Conservation (phyloP, 2,329 filamentous ascomycete species). For the Fusarium chaquense region DNA sequence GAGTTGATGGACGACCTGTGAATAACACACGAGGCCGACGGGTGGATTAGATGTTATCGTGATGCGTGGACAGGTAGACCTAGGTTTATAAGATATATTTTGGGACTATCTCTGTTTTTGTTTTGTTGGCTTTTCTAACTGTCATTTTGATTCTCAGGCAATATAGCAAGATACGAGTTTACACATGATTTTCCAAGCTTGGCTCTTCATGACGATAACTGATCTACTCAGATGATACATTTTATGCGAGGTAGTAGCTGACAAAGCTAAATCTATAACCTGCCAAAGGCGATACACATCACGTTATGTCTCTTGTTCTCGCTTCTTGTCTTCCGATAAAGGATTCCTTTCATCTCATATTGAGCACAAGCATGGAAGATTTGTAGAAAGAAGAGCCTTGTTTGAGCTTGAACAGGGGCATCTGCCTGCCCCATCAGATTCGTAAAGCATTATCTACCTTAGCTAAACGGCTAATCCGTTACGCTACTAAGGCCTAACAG, state of each 20-base stretch:
- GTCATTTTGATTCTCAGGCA: background rate
- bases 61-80: background rate
- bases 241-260: background rate
- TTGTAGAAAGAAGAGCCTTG: background rate
- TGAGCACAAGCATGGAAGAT: background rate
- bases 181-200: background rate
- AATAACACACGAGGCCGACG: conserved; percentile 64
- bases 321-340: background rate
- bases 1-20: conserved; percentile 59
- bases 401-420: conserved; percentile 1
- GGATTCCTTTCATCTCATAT: background rate
- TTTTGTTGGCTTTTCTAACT: background rate
- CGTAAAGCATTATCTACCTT: conserved; percentile 23
- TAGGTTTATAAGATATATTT: background rate
- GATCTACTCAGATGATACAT: background rate
- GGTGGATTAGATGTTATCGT: conserved; percentile 38
- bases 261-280: too few relatives aligned
- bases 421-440: conserved; percentile 17
- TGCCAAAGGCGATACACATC: background rate
- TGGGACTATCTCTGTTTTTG: background rate
- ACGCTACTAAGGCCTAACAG: conserved; percentile 19
- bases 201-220: background rate
- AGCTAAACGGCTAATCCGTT: conserved; percentile 5
- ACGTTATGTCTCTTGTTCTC: background rate
- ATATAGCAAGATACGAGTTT: background rate